Evolutionary conservation across 2,329 filamentous ascomycete genomes (phyloP).

Genomic region (Blastomyces percursus): DNA sequence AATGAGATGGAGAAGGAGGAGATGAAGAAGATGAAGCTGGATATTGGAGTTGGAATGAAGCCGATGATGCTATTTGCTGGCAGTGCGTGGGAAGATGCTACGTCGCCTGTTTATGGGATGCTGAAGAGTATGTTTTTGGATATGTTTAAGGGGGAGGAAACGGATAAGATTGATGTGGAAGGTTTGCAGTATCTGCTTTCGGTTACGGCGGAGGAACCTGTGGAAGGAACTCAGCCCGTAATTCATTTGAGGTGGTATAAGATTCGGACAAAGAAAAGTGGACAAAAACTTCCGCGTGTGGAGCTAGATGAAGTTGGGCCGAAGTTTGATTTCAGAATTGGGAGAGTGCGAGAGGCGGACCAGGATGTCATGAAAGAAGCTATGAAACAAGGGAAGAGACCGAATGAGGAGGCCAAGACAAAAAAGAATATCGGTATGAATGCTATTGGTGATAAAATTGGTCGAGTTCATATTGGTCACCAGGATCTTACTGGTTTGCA

Average conservation of each 20-base stretch:
- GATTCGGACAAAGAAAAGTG: constrained; percentile 73
- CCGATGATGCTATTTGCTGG: constrained; percentile 89
- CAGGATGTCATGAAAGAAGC: constrained; percentile 75
- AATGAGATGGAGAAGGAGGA: constrained; percentile 48
- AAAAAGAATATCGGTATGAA: constrained; percentile 98
- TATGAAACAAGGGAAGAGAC: constrained; percentile 68
- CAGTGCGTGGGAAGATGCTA: constrained; percentile 72
- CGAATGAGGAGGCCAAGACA: constrained; percentile 43
- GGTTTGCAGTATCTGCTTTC: constrained; percentile 85
- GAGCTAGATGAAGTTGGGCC: constrained; percentile 95
- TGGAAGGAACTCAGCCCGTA: constrained; percentile 30
- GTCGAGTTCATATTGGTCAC: constrained; percentile 79
- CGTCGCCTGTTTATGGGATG: constrained; percentile 67
- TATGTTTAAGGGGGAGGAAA: constrained; percentile 75
- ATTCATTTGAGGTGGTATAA: constrained; percentile 69
- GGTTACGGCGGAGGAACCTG: constrained; percentile 60
- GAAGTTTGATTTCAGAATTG: constrained; percentile 80
- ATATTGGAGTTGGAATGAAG: constrained; percentile 64
- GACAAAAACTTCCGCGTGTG: constrained; percentile 76
- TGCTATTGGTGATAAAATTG: constrained; percentile 89
- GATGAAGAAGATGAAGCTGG: constrained; percentile 51
- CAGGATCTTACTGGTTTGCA: constrained; percentile 81
- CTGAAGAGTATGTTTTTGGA: constrained; percentile 81
- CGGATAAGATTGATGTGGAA: constrained; percentile 82
- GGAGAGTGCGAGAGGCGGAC: constrained; percentile 69